Evolutionary conservation across 495 filamentous ascomycete species (phyloP).

Genomic region (Letharia lupina): DNA sequence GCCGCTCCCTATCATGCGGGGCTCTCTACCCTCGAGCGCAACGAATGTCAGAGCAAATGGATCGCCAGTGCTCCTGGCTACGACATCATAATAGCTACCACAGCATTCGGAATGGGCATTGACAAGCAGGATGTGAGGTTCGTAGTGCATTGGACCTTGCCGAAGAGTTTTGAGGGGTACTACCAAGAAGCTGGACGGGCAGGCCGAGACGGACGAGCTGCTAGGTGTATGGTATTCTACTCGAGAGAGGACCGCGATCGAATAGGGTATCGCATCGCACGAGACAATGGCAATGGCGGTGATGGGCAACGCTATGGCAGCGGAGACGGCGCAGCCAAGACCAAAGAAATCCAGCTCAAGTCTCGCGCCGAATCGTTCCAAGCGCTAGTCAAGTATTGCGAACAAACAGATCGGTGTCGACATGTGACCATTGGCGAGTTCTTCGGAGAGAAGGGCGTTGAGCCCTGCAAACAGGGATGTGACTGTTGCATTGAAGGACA

Average conservation of each 20-base stretch:
- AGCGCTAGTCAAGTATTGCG: constrained; percentile 70
- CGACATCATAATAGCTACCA: constrained; percentile 89
- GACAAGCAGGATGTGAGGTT: constrained; percentile 91
- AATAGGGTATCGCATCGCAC: constrained; percentile 44
- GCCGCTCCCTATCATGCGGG: constrained; percentile 47
- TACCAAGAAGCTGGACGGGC: constrained; percentile 94
- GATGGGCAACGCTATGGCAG: constrained; percentile 18
- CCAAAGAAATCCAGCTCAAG: constrained; percentile 30
- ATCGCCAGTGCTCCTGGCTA: constrained; percentile 64
- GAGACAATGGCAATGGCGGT: constrained; percentile 28
- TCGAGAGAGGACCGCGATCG: constrained; percentile 74
- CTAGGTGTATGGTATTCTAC: constrained; percentile 82
- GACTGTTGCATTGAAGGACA: constrained; percentile 76
- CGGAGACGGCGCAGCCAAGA: constrained; percentile 12
- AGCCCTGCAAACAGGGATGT: constrained; percentile 74
- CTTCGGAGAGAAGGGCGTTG: constrained; percentile 60
- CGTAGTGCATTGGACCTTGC: constrained; percentile 86
- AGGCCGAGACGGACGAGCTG: constrained; percentile 79
- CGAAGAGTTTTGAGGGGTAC: constrained; percentile 88
- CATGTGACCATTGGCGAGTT: constrained; percentile 71
- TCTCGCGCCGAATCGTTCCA: constrained; percentile 41
- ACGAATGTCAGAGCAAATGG: constrained; percentile 55
- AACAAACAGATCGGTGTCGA: constrained; percentile 61
- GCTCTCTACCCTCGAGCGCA: constrained; percentile 35
- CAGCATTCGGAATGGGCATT: constrained; percentile 96